Base-by-base conservation (phyloP, 2,329 filamentous ascomycete species). In the Paramyrothecium sp. region DNA sequence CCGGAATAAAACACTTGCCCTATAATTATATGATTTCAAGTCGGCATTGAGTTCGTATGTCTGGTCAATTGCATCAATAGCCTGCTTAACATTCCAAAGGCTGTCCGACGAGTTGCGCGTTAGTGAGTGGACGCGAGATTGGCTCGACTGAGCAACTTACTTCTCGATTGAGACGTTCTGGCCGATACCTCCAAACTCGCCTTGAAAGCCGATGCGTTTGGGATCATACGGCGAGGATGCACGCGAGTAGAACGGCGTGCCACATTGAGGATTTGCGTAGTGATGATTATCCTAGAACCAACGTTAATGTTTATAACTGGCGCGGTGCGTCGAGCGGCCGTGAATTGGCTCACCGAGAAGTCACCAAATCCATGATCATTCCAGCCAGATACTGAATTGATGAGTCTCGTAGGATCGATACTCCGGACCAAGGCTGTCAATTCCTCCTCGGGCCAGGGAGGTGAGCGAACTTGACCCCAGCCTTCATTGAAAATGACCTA, bases 401-500 rank as follows among this genome's bases (percentile, higher is more conserved):
- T 75, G 10, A 91, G 77, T 22, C 89, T 75, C 0, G 85, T 87
- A 0, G 87, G 82, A 63, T 91, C 89, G 2, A 89, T 70, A 2
- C 74, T 62, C 49, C 77, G 78, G 2, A 90, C 79, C 0, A 79
- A 68, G 1, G 82, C 75, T 0, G 85, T 83, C 13, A 91, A 73
- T 3, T 68, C 72, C 16, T 80, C 79, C 60, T 90, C 88, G 0
- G 86, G 84, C 61, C 78, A 79, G 8, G 76, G 76, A 0, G 71
- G 69, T 0, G 75, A 63, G 2, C 67, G 76, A 2, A 82, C 71
- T 64, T 90, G 88, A 2, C 85, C 87, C 88, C 88, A 90, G 48
- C 86, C 87, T 68, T 90, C 88, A 65, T 90, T 90, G 70, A 89
- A 90, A 63, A 90, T 85, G 17, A 88, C 75, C 82, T 80, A 56